These are phyloP conservation scores for Talaromyces atroroseus DNA, from an alignment of 2,329 filamentous ascomycete species.

Conservation along the genomic window DNA sequence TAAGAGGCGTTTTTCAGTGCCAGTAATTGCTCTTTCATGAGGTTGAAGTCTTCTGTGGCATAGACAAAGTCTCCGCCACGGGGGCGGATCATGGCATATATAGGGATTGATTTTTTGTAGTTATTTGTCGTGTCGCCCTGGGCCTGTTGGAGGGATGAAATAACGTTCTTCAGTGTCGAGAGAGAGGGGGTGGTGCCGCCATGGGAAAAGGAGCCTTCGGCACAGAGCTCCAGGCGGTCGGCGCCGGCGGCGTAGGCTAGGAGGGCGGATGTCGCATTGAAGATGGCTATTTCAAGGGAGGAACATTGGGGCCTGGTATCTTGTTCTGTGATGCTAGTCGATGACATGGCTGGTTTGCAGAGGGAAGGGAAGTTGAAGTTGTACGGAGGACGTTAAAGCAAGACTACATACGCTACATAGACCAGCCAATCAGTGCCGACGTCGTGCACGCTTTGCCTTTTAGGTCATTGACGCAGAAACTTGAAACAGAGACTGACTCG, in stretches of 20 bases:
- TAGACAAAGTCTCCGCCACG: neutral
- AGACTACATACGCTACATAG: neutral
- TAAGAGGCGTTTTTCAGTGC: neutral
- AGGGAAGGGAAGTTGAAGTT: too few species aligned
- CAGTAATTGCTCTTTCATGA: neutral
- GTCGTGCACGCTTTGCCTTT: neutral
- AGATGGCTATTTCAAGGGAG: conserved; percentile 44
- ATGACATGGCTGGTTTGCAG: neutral
- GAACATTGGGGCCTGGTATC: neutral
- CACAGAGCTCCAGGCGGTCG: conserved; percentile 44
- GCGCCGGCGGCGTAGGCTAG: conserved; percentile 36
- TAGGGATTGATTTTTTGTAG: conserved; percentile 29
- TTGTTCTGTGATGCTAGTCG: neutral
- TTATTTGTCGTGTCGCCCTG: conserved; percentile 22
- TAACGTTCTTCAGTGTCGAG: conserved; percentile 19
- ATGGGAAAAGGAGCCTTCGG: conserved; percentile 37
- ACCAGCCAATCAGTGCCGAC: neutral
- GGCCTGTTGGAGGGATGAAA: conserved; percentile 19
- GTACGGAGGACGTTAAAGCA: too few species aligned
- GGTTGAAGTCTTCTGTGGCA: neutral
- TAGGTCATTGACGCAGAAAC: neutral
- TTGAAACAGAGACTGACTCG: neutral
- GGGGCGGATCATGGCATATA: conserved; percentile 51
- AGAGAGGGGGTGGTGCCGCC: conserved; percentile 41
- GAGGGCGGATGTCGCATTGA: conserved; percentile 41